phyloP scores from a whole-genome alignment of 257 asterid species.

The Petunia secreta region DNA sequence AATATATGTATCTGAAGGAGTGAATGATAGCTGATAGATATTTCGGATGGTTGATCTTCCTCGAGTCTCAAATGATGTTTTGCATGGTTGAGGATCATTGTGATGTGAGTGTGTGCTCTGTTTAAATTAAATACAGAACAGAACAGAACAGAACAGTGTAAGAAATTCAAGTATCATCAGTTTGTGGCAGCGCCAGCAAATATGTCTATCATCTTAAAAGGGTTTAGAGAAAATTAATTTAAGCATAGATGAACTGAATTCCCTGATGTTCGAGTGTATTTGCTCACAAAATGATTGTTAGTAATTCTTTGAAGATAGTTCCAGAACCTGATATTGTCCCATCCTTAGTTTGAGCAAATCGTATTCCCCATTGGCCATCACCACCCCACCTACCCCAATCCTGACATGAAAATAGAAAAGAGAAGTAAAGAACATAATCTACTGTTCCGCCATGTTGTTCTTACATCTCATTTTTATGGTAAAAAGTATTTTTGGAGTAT shows the following conservation, averaged over 20 bases:
- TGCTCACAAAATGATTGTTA: background rate
- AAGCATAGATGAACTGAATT: background rate
- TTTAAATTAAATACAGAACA: background rate
- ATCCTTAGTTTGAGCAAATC: too few species aligned
- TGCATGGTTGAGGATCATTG: background rate
- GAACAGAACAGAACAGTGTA: background rate
- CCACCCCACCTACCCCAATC: too few species aligned
- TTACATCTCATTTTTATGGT: background rate
- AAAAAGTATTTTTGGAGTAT: background rate
- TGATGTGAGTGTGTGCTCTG: background rate
- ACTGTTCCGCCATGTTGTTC: background rate
- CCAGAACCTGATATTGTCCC: too few species aligned
- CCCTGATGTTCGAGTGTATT: background rate
- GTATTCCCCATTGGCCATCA: too few species aligned
- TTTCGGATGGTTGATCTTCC: background rate
- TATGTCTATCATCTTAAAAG: background rate
- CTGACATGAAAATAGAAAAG: too few species aligned
- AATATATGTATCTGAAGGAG: background rate
- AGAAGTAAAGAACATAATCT: background rate
- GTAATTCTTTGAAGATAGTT: background rate
- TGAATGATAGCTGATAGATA: constrained; percentile 3
- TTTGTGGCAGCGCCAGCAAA: background rate
- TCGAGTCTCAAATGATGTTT: background rate
- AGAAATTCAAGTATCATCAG: background rate
- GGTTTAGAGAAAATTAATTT: background rate